These are phyloP conservation scores for Pholiota microspora DNA, from an alignment of 768 basidiomycete species.

Conservation along the genomic window DNA sequence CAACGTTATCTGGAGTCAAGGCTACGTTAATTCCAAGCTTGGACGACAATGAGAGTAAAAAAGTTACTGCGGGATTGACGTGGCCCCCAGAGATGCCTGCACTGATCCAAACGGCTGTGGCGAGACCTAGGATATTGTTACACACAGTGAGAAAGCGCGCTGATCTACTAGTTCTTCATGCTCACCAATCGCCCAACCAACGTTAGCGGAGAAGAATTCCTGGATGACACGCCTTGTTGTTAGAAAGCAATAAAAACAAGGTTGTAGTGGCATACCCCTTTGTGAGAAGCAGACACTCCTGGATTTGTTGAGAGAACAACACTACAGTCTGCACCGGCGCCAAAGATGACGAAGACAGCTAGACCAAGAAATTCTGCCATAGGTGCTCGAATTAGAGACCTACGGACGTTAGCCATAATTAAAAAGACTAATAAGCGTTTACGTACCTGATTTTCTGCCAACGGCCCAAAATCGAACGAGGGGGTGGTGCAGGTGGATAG, in stretches of 20 bases:
- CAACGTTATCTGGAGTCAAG: slow-evolving; percentile 71
- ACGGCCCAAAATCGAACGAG: neutral
- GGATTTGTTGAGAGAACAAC: slow-evolving; percentile 46
- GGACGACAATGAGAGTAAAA: too few species aligned
- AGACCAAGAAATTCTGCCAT: slow-evolving; percentile 63
- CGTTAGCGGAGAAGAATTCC: slow-evolving; percentile 47
- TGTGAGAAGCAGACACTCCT: slow-evolving; percentile 42
- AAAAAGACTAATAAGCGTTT: neutral
- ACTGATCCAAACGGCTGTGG: slow-evolving; percentile 66
- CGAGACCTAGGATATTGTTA: slow-evolving; percentile 25
- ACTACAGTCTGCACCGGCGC: slow-evolving; percentile 55
- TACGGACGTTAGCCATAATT: neutral
- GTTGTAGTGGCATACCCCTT: slow-evolving; percentile 41
- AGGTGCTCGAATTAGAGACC: slow-evolving; percentile 44
- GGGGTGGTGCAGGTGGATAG: neutral
- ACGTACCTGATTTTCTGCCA: neutral
- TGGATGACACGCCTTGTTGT: slow-evolving; percentile 15
- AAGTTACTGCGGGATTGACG: slow-evolving; percentile 66
- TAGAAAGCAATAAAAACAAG: neutral
- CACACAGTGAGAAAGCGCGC: neutral
- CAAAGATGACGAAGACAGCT: slow-evolving; percentile 56
- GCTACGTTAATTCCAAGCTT: too few species aligned
- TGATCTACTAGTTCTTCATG: neutral
- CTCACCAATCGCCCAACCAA: slow-evolving; percentile 30
- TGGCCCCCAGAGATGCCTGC: slow-evolving; percentile 73